phyloP scores from a whole-genome alignment of 177 flowering plant genomes.

The Vitis hybrid region DNA sequence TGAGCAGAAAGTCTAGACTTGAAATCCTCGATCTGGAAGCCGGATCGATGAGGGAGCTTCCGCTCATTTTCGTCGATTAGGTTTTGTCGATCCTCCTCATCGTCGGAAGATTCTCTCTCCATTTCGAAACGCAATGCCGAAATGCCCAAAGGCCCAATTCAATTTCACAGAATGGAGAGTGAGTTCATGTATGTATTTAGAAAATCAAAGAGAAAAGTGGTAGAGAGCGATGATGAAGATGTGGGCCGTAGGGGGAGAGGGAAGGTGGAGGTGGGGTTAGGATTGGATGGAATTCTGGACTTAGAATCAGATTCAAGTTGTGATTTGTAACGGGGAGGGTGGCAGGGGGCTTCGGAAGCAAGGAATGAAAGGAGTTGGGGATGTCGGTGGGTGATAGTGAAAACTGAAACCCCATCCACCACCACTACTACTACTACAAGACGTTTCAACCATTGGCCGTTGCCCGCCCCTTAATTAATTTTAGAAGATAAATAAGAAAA shows the following conservation, averaged over 20 bases:
- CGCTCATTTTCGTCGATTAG: conserved; percentile 44
- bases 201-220: not conserved
- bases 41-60: conserved; percentile 24
- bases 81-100: conserved; percentile 52
- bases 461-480: too few relatives aligned
- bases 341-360: not conserved
- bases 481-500: too few relatives aligned
- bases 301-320: not conserved
- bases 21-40: conserved; percentile 48
- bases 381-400: conserved; percentile 12
- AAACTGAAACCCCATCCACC: too few relatives aligned
- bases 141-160: too few relatives aligned
- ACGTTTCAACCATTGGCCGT: too few relatives aligned
- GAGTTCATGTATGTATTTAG: too few relatives aligned
- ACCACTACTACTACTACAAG: too few relatives aligned
- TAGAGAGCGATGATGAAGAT: not conserved
- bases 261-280: not conserved
- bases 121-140: conserved; percentile 11
- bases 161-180: not conserved
- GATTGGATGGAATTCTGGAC: too few relatives aligned
- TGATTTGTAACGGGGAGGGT: not conserved
- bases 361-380: not conserved
- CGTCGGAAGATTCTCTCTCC: conserved; percentile 57
- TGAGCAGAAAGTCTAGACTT: not conserved
- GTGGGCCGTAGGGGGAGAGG: not conserved